phyloP scores from a whole-genome alignment of 2,329 filamentous ascomycete species.

The Nannizzia gypsea region DNA sequence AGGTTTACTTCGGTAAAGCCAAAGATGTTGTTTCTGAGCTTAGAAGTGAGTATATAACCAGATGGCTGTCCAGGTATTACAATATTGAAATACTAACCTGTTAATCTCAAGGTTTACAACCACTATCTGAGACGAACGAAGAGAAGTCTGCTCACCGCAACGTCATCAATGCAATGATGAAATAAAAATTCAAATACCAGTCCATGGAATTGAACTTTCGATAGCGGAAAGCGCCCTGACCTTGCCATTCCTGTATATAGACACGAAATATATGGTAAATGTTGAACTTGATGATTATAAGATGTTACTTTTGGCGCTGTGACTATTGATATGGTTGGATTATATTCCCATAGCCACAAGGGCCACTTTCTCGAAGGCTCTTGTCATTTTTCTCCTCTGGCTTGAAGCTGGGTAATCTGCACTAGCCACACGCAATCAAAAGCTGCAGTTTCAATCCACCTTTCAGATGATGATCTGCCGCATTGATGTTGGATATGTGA shows the following conservation, averaged over 20 bases:
- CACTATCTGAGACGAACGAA: conserved; percentile 70
- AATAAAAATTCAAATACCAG: conserved; percentile 17
- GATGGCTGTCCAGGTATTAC: neutral
- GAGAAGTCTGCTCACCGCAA: conserved; percentile 80
- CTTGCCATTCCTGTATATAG: neutral
- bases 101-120: conserved; percentile 47
- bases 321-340: neutral
- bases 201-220: no score
- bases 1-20: conserved; percentile 98
- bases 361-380: no score
- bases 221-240: neutral
- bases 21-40: conserved; percentile 96
- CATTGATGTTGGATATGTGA: no score
- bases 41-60: conserved; percentile 48
- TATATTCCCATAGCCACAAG: neutral
- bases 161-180: conserved; percentile 57
- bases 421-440: no score
- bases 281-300: neutral
- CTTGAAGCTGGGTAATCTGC: no score
- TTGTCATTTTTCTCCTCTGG: no score
- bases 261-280: neutral
- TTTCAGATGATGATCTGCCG: no score
- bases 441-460: no score
- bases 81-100: conserved; percentile 11
- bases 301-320: neutral